Evolutionary conservation across 176 grass and related monocot genomes (phyloP).

Genomic region (Miscanthus lutarioriparius): DNA sequence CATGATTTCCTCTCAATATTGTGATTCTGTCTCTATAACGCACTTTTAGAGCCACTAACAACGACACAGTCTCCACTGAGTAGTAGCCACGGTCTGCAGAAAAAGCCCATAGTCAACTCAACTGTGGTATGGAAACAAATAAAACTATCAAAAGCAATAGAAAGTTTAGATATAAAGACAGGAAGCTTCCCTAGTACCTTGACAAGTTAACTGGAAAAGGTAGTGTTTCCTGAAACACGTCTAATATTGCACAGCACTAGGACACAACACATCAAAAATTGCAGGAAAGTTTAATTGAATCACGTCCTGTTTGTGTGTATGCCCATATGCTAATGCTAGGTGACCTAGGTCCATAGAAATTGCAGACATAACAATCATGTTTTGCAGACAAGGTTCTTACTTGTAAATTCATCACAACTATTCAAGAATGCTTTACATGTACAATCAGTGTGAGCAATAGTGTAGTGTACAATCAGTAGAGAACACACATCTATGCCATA

Average conservation of each 20-base stretch:
- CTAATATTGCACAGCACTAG: neutral
- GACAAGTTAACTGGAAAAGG: conserved; percentile 18
- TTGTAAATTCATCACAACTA: neutral
- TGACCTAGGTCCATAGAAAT: neutral
- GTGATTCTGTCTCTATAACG: conserved; percentile 78
- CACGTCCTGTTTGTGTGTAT: neutral
- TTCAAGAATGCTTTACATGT: neutral
- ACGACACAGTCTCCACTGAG: conserved; percentile 66
- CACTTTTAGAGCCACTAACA: conserved; percentile 73
- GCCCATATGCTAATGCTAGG: neutral
- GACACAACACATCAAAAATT: neutral
- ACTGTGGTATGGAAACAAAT: conserved; percentile 14
- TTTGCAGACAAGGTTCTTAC: conserved; percentile 14
- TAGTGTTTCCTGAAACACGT: neutral
- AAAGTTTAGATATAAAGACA: conserved; percentile 29
- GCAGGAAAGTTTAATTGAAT: neutral
- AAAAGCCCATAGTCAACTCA: conserved; percentile 35
- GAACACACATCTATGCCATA: neutral
- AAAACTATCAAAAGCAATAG: neutral
- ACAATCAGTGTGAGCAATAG: neutral
- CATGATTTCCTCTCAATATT: conserved; percentile 79
- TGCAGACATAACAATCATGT: neutral
- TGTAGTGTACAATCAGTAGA: neutral
- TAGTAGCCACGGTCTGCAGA: conserved; percentile 77
- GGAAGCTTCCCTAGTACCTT: neutral